phyloP scores from a whole-genome alignment of 352 stramenopile species.

The Phytophthora meadii region DNA sequence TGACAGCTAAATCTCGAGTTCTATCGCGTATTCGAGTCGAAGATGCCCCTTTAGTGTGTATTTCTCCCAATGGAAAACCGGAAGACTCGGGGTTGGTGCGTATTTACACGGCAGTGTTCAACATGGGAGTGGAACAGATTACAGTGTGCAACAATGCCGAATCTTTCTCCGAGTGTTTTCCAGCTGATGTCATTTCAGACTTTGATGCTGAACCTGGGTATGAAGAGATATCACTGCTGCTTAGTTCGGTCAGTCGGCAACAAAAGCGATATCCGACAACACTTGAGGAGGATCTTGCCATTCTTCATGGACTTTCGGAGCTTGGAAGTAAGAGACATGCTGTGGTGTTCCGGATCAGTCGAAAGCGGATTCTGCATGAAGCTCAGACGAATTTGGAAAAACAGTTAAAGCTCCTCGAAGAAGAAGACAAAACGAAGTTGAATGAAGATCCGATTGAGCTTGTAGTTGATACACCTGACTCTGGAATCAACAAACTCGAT shows the following conservation, averaged over 20 bases:
- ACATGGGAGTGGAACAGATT: slow-evolving; percentile 26
- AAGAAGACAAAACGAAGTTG: not conserved
- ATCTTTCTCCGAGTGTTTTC: slow-evolving; percentile 46
- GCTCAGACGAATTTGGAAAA: slow-evolving; percentile 23
- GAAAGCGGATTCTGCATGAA: slow-evolving; percentile 58
- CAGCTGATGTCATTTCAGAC: slow-evolving; percentile 21
- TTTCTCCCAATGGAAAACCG: slow-evolving; percentile 43
- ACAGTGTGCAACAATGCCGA: slow-evolving; percentile 31
- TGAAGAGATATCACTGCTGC: slow-evolving; percentile 17
- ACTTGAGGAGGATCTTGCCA: slow-evolving; percentile 37
- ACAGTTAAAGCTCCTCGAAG: not conserved
- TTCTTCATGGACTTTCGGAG: not conserved
- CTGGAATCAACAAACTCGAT: slow-evolving; percentile 19
- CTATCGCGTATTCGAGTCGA: slow-evolving; percentile 42
- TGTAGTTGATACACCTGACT: not conserved
- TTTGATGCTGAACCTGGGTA: slow-evolving; percentile 9
- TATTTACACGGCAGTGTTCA: slow-evolving; percentile 42
- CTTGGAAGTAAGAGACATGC: slow-evolving; percentile 21
- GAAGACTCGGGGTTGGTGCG: slow-evolving; percentile 34
- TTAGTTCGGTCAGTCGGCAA: slow-evolving; percentile 20
- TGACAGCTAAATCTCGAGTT: slow-evolving; percentile 36
- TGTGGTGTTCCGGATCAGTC: slow-evolving; percentile 55
- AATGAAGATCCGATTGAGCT: not conserved
- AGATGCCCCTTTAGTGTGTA: slow-evolving; percentile 35
- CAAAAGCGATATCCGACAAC: slow-evolving; percentile 50